Conservation (phyloP, 1,284 basidiomycete genomes). For the Puccinia novopanici region DNA sequence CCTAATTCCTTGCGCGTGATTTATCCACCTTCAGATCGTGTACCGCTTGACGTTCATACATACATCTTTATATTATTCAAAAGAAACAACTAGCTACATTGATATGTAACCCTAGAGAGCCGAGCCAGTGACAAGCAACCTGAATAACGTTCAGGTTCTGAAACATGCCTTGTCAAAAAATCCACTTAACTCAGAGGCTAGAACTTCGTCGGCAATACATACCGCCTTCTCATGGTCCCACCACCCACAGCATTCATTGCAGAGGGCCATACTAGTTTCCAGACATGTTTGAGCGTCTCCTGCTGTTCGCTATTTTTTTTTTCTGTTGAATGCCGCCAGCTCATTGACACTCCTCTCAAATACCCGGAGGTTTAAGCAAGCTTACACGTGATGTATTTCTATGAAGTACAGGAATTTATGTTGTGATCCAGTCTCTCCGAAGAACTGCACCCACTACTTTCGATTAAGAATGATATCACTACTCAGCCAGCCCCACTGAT, state of each 20-base stretch:
- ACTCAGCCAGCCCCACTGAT: conserved; percentile 21
- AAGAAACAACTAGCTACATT: not conserved
- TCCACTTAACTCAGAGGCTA: not conserved
- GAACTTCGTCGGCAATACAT: conserved; percentile 1
- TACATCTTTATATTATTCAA: not conserved
- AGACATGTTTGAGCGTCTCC: conserved; percentile 13
- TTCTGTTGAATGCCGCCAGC: conserved; percentile 13
- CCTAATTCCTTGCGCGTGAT: not conserved
- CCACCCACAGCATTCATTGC: not conserved
- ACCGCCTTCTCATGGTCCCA: not conserved
- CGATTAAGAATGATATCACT: conserved; percentile 3
- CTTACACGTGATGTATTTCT: conserved; percentile 22
- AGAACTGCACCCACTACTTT: conserved; percentile 6
- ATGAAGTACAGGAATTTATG: conserved; percentile 14
- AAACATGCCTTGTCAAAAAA: conserved; percentile 5
- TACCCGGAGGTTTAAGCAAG: conserved; percentile 15
- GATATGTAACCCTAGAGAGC: not conserved
- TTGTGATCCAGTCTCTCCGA: not conserved
- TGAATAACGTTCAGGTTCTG: not conserved
- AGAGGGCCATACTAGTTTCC: not conserved
- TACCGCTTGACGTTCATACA: not conserved
- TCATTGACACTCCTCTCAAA: conserved; percentile 17
- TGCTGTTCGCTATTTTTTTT: not conserved
- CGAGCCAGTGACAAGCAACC: not conserved
- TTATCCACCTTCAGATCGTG: not conserved